Conservation (phyloP, 257 asterid genomes). For the Solanum appendiculatum region DNA sequence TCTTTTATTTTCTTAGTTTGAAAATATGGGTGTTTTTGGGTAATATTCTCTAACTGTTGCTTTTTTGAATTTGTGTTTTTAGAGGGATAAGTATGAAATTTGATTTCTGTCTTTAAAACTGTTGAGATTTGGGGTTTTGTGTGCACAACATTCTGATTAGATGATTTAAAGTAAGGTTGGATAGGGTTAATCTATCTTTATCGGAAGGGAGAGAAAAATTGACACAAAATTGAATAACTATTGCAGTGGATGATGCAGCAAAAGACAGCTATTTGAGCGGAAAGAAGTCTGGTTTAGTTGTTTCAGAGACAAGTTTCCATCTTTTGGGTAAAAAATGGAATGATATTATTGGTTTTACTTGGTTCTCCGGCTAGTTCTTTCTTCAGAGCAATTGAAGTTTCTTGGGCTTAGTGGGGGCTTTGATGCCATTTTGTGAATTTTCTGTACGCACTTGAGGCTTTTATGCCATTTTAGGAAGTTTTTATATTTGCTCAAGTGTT, state of each 20-base stretch:
- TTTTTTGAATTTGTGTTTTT: not conserved
- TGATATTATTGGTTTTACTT: not conserved
- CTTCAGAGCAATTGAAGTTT: not conserved
- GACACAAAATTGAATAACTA: not conserved
- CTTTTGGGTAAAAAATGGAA: not conserved
- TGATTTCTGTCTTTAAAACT: not conserved
- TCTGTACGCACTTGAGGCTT: not conserved
- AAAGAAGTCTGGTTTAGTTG: not conserved
- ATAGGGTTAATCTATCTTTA: not conserved
- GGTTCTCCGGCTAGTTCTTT: not conserved
- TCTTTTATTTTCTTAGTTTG: not conserved
- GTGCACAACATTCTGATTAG: not conserved
- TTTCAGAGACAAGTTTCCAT: not conserved
- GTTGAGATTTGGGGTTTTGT: not conserved
- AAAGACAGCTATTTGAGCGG: not conserved
- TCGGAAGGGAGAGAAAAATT: not conserved
- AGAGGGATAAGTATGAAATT: not conserved
- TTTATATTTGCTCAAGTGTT: not conserved
- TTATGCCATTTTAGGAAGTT: not conserved
- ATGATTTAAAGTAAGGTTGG: not conserved
- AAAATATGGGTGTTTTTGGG: not conserved
- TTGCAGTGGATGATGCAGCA: not conserved
- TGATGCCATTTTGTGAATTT: not conserved
- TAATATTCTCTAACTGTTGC: not conserved
- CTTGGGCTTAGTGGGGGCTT: not conserved